Conservation (phyloP, 1,284 basidiomycete species). For the Apiotrichum gracile region DNA sequence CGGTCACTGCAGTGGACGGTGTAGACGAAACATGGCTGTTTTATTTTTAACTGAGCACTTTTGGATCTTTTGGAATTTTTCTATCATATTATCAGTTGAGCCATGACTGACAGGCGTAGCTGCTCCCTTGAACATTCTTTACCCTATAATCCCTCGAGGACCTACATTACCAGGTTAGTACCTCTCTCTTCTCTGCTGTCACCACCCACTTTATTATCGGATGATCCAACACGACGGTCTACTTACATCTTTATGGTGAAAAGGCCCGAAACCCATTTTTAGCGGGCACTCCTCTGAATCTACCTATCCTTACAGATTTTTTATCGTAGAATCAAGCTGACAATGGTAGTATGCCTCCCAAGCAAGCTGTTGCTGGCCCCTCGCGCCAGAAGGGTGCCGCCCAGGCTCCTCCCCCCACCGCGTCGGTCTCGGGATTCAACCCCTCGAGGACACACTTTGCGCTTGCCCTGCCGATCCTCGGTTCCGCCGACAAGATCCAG, state of each 20-base stretch:
- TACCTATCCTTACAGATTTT: background rate
- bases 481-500: constrained; percentile 43
- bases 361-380: constrained; percentile 39
- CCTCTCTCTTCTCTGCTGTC: background rate
- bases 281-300: constrained; percentile 41
- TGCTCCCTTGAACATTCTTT: background rate
- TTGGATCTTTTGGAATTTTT: constrained; percentile 2
- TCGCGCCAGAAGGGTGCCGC: constrained; percentile 33
- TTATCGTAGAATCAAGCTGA: constrained; percentile 5
- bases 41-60: constrained; percentile 43
- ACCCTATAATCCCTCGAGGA: background rate
- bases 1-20: constrained; percentile 25
- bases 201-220: constrained; percentile 25
- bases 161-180: background rate
- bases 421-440: constrained; percentile 43
- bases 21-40: constrained; percentile 49
- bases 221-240: constrained; percentile 48
- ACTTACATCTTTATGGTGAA: constrained; percentile 39
- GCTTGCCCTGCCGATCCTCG: constrained; percentile 40
- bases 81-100: background rate
- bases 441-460: constrained; percentile 40
- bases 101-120: constrained; percentile 16
- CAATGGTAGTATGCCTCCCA: constrained; percentile 28
- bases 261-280: constrained; percentile 38
- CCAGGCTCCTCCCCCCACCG: constrained; percentile 39